Evolutionary conservation across 1,284 basidiomycete species (phyloP).

Genomic region (Irpex sp.): DNA sequence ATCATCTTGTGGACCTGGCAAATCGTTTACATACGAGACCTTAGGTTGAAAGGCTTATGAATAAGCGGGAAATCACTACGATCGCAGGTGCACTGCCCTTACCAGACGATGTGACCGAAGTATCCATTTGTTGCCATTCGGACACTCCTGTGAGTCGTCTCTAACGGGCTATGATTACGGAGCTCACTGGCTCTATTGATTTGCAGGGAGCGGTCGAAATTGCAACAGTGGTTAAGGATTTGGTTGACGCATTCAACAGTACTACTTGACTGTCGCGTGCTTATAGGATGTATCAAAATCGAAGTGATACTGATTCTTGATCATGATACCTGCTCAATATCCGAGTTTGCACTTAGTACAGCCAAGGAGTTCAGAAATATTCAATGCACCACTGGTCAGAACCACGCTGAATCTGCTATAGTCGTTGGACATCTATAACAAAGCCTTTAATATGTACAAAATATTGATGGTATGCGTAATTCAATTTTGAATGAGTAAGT

Average conservation of each 20-base stretch:
- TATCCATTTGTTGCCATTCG: constrained; percentile 64
- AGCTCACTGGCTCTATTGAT: background rate
- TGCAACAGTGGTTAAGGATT: constrained; percentile 41
- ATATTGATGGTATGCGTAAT: too few species aligned
- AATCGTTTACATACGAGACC: background rate
- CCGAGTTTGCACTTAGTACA: too few species aligned
- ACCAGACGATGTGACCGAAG: constrained; percentile 39
- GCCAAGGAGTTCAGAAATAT: too few species aligned
- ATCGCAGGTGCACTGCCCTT: constrained; percentile 40
- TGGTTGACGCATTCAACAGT: constrained; percentile 48
- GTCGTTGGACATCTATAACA: too few species aligned
- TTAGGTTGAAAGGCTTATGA: constrained; percentile 44
- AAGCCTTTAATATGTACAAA: too few species aligned
- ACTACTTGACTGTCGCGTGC: background rate
- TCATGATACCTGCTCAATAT: too few species aligned
- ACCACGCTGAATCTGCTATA: too few species aligned
- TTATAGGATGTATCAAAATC: too few species aligned
- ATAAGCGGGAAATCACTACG: constrained; percentile 43
- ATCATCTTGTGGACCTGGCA: background rate
- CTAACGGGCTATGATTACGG: too few species aligned
- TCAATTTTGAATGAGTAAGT: background rate
- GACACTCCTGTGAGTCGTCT: constrained; percentile 53
- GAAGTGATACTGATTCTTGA: too few species aligned
- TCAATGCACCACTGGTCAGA: too few species aligned
- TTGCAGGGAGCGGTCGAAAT: constrained; percentile 50